phyloP scores from a whole-genome alignment of 495 filamentous ascomycete genomes.

The Hyaloscypha bicolor region DNA sequence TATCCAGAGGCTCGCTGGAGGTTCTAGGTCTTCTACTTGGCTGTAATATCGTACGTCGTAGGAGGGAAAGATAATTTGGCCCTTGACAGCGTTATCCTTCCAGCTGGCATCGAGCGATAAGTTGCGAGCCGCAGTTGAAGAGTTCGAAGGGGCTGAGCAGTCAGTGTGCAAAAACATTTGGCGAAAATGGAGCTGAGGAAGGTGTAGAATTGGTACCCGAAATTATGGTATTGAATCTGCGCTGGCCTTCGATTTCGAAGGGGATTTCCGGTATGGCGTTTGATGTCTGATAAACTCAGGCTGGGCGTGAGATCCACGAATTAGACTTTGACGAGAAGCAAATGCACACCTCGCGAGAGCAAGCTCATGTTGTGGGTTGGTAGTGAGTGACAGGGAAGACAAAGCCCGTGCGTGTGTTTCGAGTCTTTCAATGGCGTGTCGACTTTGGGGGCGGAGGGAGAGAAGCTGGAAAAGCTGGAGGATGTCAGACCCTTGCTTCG shows the following conservation, averaged over 20 bases:
- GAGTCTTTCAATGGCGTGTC: no score
- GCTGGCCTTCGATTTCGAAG: slow-evolving; percentile 18
- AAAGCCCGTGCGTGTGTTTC: no score
- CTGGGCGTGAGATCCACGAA: slow-evolving; percentile 26
- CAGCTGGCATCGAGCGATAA: slow-evolving; percentile 60
- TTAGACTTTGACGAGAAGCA: slow-evolving; percentile 18
- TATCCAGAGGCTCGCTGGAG: slow-evolving; percentile 45
- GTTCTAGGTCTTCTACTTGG: slow-evolving; percentile 47
- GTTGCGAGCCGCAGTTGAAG: slow-evolving; percentile 57
- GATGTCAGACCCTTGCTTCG: no score
- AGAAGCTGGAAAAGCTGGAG: no score
- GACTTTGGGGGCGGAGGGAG: no score
- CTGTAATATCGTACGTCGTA: slow-evolving; percentile 54
- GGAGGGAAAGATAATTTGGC: slow-evolving; percentile 58
- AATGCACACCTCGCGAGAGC: slow-evolving; percentile 9
- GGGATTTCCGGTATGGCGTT: slow-evolving; percentile 11
- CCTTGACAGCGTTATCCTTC: slow-evolving; percentile 49
- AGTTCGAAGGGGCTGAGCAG: slow-evolving; percentile 24
- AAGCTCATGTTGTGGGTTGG: no score
- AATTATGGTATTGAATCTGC: slow-evolving; percentile 11
- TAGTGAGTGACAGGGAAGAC: no score
- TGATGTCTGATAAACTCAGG: slow-evolving; percentile 21
- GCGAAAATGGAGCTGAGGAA: slow-evolving; percentile 23
- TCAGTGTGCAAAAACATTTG: slow-evolving; percentile 23
- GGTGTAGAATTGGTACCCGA: slow-evolving; percentile 23